A percentile compares a stretch with the other conserved stretches of the same genome.
These are phyloP conservation scores for Penicillium macrosclerotiorum DNA, from an alignment of 495 filamentous ascomycete genomes.

Conservation along the genomic window DNA sequence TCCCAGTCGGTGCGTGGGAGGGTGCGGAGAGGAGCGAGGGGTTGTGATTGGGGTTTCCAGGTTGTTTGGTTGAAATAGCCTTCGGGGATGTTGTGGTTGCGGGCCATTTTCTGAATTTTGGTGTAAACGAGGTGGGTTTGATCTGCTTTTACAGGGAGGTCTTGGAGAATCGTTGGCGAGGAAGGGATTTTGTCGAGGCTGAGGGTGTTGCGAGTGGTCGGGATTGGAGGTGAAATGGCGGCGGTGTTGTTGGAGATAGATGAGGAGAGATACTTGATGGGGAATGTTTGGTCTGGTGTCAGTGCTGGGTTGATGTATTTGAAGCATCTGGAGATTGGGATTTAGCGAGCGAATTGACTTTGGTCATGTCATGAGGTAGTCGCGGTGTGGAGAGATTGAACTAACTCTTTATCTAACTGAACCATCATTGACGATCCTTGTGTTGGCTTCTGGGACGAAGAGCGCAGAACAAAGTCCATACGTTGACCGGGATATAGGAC, in stretches of 20 bases:
- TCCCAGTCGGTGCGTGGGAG: slow-evolving; percentile 41
- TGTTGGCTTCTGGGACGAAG: slow-evolving; percentile 5
- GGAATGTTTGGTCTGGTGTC: slow-evolving; percentile 40
- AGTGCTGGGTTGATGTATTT: slow-evolving; percentile 47
- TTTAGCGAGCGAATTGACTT: no score
- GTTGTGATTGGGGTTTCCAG: slow-evolving; percentile 40
- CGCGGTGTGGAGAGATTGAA: no score
- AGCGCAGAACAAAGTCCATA: slow-evolving; percentile 42
- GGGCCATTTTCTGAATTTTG: slow-evolving; percentile 43
- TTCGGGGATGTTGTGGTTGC: slow-evolving; percentile 38
- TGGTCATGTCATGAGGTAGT: not conserved
- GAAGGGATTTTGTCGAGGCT: slow-evolving; percentile 28
- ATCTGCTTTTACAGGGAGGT: slow-evolving; percentile 27
- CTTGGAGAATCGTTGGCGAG: slow-evolving; percentile 14
- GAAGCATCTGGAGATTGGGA: slow-evolving; percentile 49
- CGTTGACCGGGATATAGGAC: slow-evolving; percentile 51
- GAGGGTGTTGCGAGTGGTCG: slow-evolving; percentile 14
- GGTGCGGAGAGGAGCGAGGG: slow-evolving; percentile 24
- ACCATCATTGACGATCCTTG: slow-evolving; percentile 33
- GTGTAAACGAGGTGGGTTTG: slow-evolving; percentile 49
- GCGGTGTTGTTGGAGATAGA: not conserved
- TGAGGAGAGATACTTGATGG: slow-evolving; percentile 16
- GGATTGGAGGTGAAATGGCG: slow-evolving; percentile 2
- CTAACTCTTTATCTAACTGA: slow-evolving; percentile 42
- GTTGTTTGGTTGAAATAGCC: slow-evolving; percentile 50